Percentiles rank a stretch among this genome's conserved stretches.
Conservation (phyloP, 2,329 filamentous ascomycete species). For the Aspergillus sp. region DNA sequence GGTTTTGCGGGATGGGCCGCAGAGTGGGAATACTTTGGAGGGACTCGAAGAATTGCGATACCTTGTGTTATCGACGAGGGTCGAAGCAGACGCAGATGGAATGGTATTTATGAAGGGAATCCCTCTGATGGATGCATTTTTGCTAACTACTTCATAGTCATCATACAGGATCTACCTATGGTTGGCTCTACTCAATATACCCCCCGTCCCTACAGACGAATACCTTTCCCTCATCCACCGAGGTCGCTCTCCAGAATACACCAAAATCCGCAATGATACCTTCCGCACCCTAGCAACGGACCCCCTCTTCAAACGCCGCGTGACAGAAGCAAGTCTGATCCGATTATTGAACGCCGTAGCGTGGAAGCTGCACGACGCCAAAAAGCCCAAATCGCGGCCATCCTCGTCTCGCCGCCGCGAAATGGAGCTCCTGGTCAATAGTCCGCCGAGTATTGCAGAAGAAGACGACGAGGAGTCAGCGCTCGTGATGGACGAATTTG, state of each 20-base stretch:
- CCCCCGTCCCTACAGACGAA: constrained; percentile 76
- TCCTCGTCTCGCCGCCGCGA: constrained; percentile 45
- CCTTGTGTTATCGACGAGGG: constrained; percentile 45
- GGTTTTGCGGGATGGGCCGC: constrained; percentile 75
- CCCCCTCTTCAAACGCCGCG: constrained; percentile 89
- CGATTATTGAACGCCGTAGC: constrained; percentile 91
- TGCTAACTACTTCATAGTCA: constrained; percentile 54
- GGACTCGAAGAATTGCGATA: constrained; percentile 44
- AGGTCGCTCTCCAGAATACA: constrained; percentile 88
- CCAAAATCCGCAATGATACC: constrained; percentile 97
- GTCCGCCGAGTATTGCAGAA: constrained; percentile 33
- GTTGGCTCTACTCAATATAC: constrained; percentile 86
- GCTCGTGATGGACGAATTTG: constrained; percentile 27
- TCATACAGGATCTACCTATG: constrained; percentile 91
- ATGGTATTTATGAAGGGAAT: constrained; percentile 36
- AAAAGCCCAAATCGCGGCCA: constrained; percentile 38
- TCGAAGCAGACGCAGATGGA: constrained; percentile 49
- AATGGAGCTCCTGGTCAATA: constrained; percentile 35
- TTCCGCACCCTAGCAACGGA: constrained; percentile 96
- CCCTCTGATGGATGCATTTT: too few relatives aligned
- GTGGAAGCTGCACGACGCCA: constrained; percentile 84
- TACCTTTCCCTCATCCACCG: constrained; percentile 90
- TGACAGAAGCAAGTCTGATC: constrained; percentile 92
- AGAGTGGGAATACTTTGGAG: constrained; percentile 56
- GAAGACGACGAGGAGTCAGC: constrained; percentile 44